A percentile compares a stretch with the other conserved stretches of the same genome.
phyloP scores from a whole-genome alignment of 2,329 filamentous ascomycete genomes.

The Penicillium sp. region DNA sequence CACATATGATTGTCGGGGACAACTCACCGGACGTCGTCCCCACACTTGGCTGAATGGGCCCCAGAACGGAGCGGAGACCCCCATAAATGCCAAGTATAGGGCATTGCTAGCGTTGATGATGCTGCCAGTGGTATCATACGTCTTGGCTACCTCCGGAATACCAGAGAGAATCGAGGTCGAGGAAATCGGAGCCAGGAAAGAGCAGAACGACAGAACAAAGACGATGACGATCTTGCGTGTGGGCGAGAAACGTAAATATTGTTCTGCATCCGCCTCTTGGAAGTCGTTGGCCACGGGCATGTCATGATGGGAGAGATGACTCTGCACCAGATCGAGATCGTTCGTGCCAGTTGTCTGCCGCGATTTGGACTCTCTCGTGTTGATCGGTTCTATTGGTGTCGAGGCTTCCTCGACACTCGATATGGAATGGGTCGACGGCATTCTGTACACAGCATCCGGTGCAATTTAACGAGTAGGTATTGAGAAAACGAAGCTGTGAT shows the following conservation, averaged over 20 bases:
- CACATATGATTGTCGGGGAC: not conserved
- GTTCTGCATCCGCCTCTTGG: constrained; percentile 48
- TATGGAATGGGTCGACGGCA: constrained; percentile 11
- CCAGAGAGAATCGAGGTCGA: constrained; percentile 72
- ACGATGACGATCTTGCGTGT: constrained; percentile 67
- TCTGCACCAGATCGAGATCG: constrained; percentile 31
- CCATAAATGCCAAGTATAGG: constrained; percentile 73
- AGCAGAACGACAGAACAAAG: constrained; percentile 67
- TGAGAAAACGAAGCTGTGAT: not conserved
- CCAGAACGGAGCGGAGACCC: constrained; percentile 66
- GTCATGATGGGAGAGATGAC: constrained; percentile 35
- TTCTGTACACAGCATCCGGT: not conserved
- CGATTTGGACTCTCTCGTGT: constrained; percentile 14
- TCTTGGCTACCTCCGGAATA: constrained; percentile 68
- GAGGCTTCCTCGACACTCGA: constrained; percentile 15
- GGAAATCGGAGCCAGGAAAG: constrained; percentile 72
- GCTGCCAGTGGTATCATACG: constrained; percentile 63
- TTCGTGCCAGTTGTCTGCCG: constrained; percentile 17
- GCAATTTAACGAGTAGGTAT: not conserved
- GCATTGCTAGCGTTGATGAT: constrained; percentile 75
- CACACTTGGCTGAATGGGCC: constrained; percentile 68
- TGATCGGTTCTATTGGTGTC: constrained; percentile 9
- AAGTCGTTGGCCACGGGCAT: constrained; percentile 32
- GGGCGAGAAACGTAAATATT: constrained; percentile 64
- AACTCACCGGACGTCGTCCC: constrained; percentile 56